phyloP scores from a whole-genome alignment of 306 rosid genomes.

The Begonia masoniana region DNA sequence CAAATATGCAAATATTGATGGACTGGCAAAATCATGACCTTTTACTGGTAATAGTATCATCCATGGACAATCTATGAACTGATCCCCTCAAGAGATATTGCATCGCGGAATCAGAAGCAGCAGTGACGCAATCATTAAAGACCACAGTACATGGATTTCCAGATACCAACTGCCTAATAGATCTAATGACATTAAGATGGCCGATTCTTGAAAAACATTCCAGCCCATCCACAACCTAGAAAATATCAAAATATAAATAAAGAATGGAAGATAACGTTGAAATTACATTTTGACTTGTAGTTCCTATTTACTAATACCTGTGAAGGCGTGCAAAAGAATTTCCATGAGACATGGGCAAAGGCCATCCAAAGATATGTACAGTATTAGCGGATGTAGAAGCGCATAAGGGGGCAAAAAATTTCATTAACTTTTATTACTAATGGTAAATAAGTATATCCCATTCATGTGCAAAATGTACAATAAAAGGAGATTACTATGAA shows the following conservation, averaged over 20 bases:
- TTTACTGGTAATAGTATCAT: conserved; percentile 39
- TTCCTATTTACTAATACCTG: neutral
- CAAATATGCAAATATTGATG: conserved; percentile 24
- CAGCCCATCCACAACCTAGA: conserved; percentile 69
- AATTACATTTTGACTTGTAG: neutral
- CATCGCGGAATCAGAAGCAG: conserved; percentile 29
- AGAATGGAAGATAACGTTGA: conserved; percentile 11
- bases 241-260: conserved; percentile 15
- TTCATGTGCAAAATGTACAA: too few relatives aligned
- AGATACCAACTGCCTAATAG: conserved; percentile 35
- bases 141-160: conserved; percentile 44
- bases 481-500: too few relatives aligned
- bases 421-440: too few relatives aligned
- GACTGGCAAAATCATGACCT: conserved; percentile 67
- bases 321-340: too few relatives aligned
- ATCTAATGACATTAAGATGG: conserved; percentile 32
- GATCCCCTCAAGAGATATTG: conserved; percentile 42
- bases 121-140: conserved; percentile 42
- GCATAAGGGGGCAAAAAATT: too few relatives aligned
- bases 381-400: too few relatives aligned
- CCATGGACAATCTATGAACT: conserved; percentile 43
- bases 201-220: conserved; percentile 31
- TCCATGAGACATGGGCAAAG: too few relatives aligned
- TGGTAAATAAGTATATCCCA: too few relatives aligned
- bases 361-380: too few relatives aligned